Percentiles rank a stretch among this genome's conserved stretches.
These are phyloP conservation scores for Thozetella sp. DNA, from an alignment of 495 filamentous ascomycete species.

Conservation along the genomic window DNA sequence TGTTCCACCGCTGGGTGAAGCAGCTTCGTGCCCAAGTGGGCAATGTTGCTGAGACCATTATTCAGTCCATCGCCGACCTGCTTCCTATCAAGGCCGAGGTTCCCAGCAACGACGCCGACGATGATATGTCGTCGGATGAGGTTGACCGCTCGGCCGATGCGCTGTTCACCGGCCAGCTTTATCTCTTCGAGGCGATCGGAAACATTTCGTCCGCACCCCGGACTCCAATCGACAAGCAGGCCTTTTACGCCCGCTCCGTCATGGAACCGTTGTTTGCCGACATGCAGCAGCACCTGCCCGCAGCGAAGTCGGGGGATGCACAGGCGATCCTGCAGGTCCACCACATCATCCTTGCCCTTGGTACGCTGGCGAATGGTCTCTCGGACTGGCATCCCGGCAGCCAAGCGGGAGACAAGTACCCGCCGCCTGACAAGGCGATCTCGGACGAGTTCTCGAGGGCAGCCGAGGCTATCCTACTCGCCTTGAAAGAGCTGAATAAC, in stretches of 20 bases:
- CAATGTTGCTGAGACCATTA: conserved; percentile 85
- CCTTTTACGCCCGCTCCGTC: conserved; percentile 79
- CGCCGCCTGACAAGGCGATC: conserved; percentile 64
- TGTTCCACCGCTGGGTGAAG: conserved; percentile 93
- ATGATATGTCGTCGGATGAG: conserved; percentile 93
- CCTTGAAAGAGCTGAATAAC: conserved; percentile 75
- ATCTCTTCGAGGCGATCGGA: conserved; percentile 92
- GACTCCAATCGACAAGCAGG: conserved; percentile 79
- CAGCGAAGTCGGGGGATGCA: conserved; percentile 78
- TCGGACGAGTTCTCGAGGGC: conserved; percentile 82
- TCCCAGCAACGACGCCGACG: conserved; percentile 72
- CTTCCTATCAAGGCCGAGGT: conserved; percentile 89
- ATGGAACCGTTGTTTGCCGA: conserved; percentile 84
- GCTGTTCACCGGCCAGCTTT: conserved; percentile 86
- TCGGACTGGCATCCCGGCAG: conserved; percentile 79
- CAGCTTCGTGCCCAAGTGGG: conserved; percentile 80
- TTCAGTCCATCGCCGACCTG: conserved; percentile 86
- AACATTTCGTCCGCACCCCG: conserved; percentile 79
- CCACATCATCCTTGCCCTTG: conserved; percentile 94
- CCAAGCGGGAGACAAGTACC: conserved; percentile 44
- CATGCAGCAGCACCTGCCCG: conserved; percentile 73
- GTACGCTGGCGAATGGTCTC: conserved; percentile 86
- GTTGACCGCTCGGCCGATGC: conserved; percentile 86
- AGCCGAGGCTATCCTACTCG: conserved; percentile 84
- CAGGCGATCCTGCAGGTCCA: conserved; percentile 86